Conservation (phyloP, 371 early-diverging fungal genomes). For the Mortierella polycephala region DNA sequence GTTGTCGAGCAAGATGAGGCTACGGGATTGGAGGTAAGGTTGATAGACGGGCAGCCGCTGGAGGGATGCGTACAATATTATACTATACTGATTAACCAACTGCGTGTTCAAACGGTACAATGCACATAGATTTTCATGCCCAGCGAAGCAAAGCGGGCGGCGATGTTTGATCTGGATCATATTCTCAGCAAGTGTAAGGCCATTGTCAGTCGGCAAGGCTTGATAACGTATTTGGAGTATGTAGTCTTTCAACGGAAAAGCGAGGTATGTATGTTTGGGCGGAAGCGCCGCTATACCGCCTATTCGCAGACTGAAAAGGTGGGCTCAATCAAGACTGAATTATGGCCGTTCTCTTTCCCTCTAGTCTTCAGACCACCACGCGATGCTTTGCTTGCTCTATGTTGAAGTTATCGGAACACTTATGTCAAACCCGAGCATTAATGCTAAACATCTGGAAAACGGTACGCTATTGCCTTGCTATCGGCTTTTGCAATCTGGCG, state of each 20-base stretch:
- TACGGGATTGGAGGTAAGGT: slow-evolving; percentile 39
- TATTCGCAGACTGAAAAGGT: too few relatives aligned
- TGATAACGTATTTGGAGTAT: slow-evolving; percentile 67
- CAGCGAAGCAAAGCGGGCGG: slow-evolving; percentile 38
- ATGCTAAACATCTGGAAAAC: slow-evolving; percentile 11
- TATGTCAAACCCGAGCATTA: not conserved
- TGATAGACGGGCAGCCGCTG: slow-evolving; percentile 38
- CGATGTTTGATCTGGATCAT: slow-evolving; percentile 64
- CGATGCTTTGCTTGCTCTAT: slow-evolving; percentile 23
- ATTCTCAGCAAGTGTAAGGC: slow-evolving; percentile 60
- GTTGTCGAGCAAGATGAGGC: slow-evolving; percentile 60
- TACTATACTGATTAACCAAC: slow-evolving; percentile 5
- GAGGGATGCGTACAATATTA: slow-evolving; percentile 58
- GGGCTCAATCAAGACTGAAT: too few relatives aligned
- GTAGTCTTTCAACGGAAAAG: slow-evolving; percentile 62
- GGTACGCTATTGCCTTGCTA: slow-evolving; percentile 4
- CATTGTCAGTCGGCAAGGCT: slow-evolving; percentile 55
- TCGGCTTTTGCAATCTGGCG: not conserved
- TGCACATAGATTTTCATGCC: slow-evolving; percentile 58
- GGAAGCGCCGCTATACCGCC: too few relatives aligned
- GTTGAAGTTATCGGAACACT: slow-evolving; percentile 13
- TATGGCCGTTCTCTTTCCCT: not conserved
- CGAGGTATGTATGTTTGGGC: slow-evolving; percentile 38
- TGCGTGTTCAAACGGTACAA: too few relatives aligned
- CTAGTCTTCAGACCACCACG: slow-evolving; percentile 25